phyloP scores from a whole-genome alignment of 2,329 filamentous ascomycete genomes.

The Sporothrix curviconia region DNA sequence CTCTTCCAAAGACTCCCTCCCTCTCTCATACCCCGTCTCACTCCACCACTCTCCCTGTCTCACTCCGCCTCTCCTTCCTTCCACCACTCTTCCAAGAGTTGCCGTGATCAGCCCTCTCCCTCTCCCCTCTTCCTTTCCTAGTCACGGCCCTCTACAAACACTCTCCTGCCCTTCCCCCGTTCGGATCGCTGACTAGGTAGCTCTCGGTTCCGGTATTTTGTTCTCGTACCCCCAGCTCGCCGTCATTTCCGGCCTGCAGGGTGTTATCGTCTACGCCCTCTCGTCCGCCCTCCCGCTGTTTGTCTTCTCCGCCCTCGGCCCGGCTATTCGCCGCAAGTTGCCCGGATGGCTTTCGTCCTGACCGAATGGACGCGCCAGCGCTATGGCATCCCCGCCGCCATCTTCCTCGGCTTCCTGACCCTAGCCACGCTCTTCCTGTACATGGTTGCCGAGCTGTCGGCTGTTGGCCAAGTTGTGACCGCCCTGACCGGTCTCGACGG shows the following conservation, averaged over 20 bases:
- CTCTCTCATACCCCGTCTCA: not conserved
- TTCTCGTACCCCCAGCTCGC: constrained; percentile 78
- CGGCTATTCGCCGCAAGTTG: constrained; percentile 73
- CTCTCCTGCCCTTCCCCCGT: constrained; percentile 14
- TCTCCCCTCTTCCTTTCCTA: constrained; percentile 5
- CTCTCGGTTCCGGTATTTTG: constrained; percentile 74
- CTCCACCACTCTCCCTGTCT: constrained; percentile 17
- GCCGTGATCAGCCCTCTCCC: not conserved
- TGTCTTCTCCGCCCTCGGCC: constrained; percentile 66
- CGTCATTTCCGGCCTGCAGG: constrained; percentile 72
- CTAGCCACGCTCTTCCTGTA: constrained; percentile 78
- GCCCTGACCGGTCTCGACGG: constrained; percentile 68
- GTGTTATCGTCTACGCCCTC: constrained; percentile 68
- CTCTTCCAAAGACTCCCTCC: constrained; percentile 37
- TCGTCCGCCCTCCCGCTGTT: constrained; percentile 66
- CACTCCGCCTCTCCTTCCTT: constrained; percentile 20
- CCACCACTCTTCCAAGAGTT: constrained; percentile 20
- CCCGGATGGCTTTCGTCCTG: constrained; percentile 74
- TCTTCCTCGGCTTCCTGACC: constrained; percentile 72
- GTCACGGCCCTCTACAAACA: constrained; percentile 3
- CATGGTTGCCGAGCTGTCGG: constrained; percentile 79
- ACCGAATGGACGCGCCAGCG: constrained; percentile 79
- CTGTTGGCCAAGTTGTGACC: constrained; percentile 70
- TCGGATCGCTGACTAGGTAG: constrained; percentile 47
- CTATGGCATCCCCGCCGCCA: constrained; percentile 61